A percentile compares a stretch with the other conserved stretches of the same genome.
Conservation (phyloP, 1,284 basidiomycete species). For the Moesziomyces sp. region DNA sequence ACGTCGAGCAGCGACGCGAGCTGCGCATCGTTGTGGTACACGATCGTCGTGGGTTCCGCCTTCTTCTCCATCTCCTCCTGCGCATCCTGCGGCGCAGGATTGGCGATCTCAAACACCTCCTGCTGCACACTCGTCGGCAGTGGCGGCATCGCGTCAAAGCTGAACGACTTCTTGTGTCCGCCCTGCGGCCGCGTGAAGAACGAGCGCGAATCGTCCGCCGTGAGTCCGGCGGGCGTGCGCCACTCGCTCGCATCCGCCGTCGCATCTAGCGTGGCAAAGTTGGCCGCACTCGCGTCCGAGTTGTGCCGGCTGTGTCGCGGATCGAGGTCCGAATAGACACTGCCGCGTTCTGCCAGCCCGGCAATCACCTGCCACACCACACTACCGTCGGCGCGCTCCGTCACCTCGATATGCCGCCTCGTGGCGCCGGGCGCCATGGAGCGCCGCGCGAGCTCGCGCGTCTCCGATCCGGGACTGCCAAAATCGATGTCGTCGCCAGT, state of each 20-base stretch:
- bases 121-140: background rate
- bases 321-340: constrained; percentile 49
- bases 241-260: background rate
- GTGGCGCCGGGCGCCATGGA: constrained; percentile 7
- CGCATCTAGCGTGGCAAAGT: constrained; percentile 1
- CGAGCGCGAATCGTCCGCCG: constrained; percentile 47
- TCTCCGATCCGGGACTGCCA: constrained; percentile 18
- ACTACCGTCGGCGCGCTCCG: constrained; percentile 59
- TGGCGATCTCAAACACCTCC: constrained; percentile 27
- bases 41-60: constrained; percentile 52
- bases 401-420: constrained; percentile 58
- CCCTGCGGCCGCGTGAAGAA: constrained; percentile 43
- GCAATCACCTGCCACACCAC: constrained; percentile 64
- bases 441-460: background rate
- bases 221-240: constrained; percentile 37
- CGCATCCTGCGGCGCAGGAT: constrained; percentile 5
- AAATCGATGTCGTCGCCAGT: constrained; percentile 23
- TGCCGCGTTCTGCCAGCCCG: constrained; percentile 50
- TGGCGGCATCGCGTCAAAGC: constrained; percentile 21
- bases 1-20: constrained; percentile 53
- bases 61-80: constrained; percentile 24
- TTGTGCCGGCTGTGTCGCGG: constrained; percentile 21
- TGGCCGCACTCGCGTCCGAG: constrained; percentile 9
- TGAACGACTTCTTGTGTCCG: constrained; percentile 30
- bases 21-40: constrained; percentile 61